Evolutionary conservation across 768 basidiomycete species (phyloP), one percentile per base, ranked within the genome.

Genomic region (Hericium erinaceus): DNA sequence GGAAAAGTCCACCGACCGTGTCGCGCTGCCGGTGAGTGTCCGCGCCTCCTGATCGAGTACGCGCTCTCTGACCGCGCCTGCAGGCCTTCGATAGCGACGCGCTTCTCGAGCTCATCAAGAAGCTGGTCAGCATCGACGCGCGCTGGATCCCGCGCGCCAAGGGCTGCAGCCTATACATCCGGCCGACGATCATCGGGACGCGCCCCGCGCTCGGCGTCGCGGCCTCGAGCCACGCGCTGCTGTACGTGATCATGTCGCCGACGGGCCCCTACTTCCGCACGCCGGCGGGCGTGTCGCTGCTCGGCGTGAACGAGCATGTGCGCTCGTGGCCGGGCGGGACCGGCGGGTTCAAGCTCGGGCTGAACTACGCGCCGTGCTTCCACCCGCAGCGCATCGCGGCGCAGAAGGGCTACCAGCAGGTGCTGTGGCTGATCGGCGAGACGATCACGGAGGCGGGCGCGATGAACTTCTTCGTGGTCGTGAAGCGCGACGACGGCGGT

Each of bases 91-190:
- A 80, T 57, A 73, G 74, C 0, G 73, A 78, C 44, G 72, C 71
- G 39, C 72, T 83, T 33, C 73, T 78, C 40, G 70, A 71, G 46
- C 72, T 83, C 54, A 76, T 84, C 67, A 85, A 87, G 69, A 79
- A 79, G 51, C 80, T 98, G 58, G 82, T 89, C 52, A 56, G 67
- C 44, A 61, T 87, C 49, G 94, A 98, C 48, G 70, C 75, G n/a
- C 80, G 85, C 11, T 97, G 94, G 93, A 91, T 97, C 37, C 94
- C 93, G 3, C 71, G 74, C 2, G 69, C 74, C 12, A 75, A 81
- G 2, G 92, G 87, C 13, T 82, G 90, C 69, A 90, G 87, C 57
- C 75, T 98, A 39, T 98, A 95, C 74, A 80, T 97, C 62, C 85
- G 94, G 49, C 87, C 91, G 22, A 92, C 85, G 6, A 71, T 90